These are phyloP conservation scores for Pistacia integerrima DNA, from an alignment of 345 rosid genomes.

Conservation along the genomic window DNA sequence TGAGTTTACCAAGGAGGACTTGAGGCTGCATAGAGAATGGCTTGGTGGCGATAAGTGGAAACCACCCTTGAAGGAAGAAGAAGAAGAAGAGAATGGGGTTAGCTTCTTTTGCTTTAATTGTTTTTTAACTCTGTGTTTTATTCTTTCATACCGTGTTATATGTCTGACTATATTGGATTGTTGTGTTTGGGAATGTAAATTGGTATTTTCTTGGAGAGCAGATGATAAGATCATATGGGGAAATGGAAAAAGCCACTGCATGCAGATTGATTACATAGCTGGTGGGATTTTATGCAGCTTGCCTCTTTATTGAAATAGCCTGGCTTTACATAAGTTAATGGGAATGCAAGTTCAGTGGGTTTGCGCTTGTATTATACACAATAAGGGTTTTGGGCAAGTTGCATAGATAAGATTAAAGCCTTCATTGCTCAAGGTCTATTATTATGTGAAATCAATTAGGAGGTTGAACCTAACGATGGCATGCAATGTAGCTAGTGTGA, in stretches of 20 bases:
- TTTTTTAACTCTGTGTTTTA: slow-evolving; percentile 2
- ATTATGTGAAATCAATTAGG: background rate
- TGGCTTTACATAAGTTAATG: background rate
- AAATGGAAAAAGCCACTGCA: background rate
- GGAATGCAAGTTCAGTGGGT: background rate
- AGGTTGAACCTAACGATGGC: background rate
- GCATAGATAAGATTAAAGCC: background rate
- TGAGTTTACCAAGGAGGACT: slow-evolving; percentile 40
- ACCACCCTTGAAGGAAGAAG: slow-evolving; percentile 47
- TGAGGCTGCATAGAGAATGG: slow-evolving; percentile 83
- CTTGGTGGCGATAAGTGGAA: slow-evolving; percentile 52
- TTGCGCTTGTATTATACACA: background rate
- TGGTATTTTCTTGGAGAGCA: background rate
- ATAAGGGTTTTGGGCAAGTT: background rate
- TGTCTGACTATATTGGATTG: background rate
- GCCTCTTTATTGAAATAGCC: background rate
- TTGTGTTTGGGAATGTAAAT: background rate
- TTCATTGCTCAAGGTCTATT: background rate
- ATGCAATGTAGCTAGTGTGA: background rate
- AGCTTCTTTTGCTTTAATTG: slow-evolving; percentile 5
- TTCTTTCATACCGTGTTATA: background rate
- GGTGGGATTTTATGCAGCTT: background rate
- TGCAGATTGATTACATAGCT: background rate
- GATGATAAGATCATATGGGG: background rate
- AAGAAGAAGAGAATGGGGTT: slow-evolving; percentile 26